A percentile compares a stretch with the other conserved stretches of the same genome.
Evolutionary conservation across 2,329 filamentous ascomycete genomes (phyloP).

Genomic region (Pestalotiopsis fici): DNA sequence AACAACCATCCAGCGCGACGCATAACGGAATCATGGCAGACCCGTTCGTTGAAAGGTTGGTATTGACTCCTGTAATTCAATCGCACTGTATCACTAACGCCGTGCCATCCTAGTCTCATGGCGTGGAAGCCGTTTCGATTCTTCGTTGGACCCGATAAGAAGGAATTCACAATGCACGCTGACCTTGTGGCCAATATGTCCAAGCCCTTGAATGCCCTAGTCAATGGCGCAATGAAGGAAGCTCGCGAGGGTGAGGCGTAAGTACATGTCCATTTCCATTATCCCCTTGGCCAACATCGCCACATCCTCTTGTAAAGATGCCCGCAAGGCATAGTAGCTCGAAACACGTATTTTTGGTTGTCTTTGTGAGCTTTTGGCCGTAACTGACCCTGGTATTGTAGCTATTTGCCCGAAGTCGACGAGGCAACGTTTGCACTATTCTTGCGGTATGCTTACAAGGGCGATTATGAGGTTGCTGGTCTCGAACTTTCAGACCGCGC

Average conservation of each 20-base stretch:
- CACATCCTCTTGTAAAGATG: background rate
- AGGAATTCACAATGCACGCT: conserved; percentile 45
- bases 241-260: conserved; percentile 35
- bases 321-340: background rate
- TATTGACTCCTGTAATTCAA: too few relatives aligned
- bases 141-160: conserved; percentile 43
- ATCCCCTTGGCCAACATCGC: background rate
- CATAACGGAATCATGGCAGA: too few relatives aligned
- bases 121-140: conserved; percentile 40
- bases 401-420: background rate
- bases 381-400: background rate
- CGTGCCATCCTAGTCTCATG: too few relatives aligned
- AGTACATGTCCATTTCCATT: background rate
- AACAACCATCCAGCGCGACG: too few relatives aligned
- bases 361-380: background rate
- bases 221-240: conserved; percentile 45
- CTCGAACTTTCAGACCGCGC: background rate
- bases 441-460: background rate
- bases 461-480: background rate
- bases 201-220: conserved; percentile 40
- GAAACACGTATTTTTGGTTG: background rate
- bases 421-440: background rate
- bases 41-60: too few relatives aligned
- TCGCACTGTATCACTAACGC: too few relatives aligned
- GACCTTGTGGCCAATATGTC: conserved; percentile 44